Evolutionary conservation across 2,329 filamentous ascomycete genomes (phyloP).

Genomic region (Podosphaera fusca): DNA sequence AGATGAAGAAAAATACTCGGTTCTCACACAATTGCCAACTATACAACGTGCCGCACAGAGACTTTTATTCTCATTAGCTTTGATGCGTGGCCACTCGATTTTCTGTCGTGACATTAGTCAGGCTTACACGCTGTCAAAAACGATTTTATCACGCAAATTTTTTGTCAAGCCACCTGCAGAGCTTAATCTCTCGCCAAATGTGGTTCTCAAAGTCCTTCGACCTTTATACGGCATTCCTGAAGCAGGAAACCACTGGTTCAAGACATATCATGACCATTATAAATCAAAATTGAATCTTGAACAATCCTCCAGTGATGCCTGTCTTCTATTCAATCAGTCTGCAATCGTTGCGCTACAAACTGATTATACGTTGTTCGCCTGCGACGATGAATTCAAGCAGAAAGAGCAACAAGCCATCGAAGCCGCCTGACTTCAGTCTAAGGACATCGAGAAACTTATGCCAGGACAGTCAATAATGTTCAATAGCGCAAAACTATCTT

Average conservation of each 20-base stretch:
- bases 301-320: constrained; percentile 1
- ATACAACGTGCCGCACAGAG: background rate
- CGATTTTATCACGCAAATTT: background rate
- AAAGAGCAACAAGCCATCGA: background rate
- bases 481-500: background rate
- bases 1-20: background rate
- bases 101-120: background rate
- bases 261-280: constrained; percentile 1
- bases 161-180: background rate
- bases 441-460: background rate
- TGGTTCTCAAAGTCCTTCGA: background rate
- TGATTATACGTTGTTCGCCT: constrained; percentile 2
- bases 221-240: background rate
- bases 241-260: background rate
- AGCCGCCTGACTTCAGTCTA: background rate
- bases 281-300: background rate
- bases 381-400: background rate
- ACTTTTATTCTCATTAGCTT: background rate
- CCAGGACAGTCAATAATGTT: background rate
- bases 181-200: background rate
- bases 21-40: background rate
- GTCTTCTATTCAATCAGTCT: constrained; percentile 1
- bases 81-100: background rate
- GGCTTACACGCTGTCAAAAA: background rate
- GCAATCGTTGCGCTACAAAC: constrained; percentile 2